Conservation (phyloP, 1,139 yeast genomes). For the Taiozyma sp. region DNA sequence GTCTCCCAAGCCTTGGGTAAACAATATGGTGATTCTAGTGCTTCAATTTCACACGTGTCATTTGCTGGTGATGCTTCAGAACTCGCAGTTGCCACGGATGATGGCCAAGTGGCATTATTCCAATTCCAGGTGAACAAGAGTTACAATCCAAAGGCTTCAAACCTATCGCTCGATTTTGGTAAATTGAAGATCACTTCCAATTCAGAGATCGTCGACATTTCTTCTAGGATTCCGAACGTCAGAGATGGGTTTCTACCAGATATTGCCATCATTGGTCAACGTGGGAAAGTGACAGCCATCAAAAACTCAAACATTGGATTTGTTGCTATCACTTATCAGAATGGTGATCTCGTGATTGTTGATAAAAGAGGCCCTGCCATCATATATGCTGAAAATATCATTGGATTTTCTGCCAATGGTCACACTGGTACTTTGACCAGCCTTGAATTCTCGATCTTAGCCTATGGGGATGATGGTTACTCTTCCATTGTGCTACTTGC, state of each 20-base stretch:
- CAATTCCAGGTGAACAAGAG: constrained; percentile 58
- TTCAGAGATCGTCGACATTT: constrained; percentile 30
- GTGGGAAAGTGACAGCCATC: constrained; percentile 52
- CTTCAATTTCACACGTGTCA: constrained; percentile 55
- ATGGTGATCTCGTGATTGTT: constrained; percentile 70
- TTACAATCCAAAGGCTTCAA: constrained; percentile 30
- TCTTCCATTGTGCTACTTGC: constrained; percentile 69
- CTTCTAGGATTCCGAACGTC: constrained; percentile 35
- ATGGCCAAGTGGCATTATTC: constrained; percentile 75
- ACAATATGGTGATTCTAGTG: constrained; percentile 6
- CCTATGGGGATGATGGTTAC: constrained; percentile 55
- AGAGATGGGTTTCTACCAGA: constrained; percentile 72
- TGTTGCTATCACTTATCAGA: constrained; percentile 74
- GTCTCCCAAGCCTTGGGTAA: constrained; percentile 28
- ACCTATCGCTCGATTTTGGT: constrained; percentile 26
- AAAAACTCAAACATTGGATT: constrained; percentile 77
- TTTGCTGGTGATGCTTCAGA: constrained; percentile 79
- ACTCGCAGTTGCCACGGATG: constrained; percentile 59
- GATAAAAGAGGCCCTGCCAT: constrained; percentile 87
- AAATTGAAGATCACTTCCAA: constrained; percentile 26
- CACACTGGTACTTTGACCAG: constrained; percentile 42
- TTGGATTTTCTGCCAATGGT: constrained; percentile 20
- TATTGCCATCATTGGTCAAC: constrained; percentile 44
- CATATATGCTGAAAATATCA: constrained; percentile 49
- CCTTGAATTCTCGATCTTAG: constrained; percentile 72